phyloP scores from a whole-genome alignment of 192 early-diverging fungal species.

The Diversispora epigaea region DNA sequence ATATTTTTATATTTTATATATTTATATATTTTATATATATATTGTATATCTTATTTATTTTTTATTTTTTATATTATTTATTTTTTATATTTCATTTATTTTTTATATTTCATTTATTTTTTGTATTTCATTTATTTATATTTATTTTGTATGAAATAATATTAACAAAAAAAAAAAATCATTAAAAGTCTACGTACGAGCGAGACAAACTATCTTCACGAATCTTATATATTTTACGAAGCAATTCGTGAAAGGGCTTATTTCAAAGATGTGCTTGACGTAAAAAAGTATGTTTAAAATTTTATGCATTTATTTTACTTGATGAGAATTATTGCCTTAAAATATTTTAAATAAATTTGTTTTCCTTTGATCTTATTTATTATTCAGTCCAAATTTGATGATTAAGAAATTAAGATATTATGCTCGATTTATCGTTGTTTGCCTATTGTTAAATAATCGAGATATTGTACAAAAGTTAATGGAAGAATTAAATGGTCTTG shows the following conservation, averaged over 20 bases:
- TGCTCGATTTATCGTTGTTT: constrained; percentile 96
- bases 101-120: too few relatives aligned
- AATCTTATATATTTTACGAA: constrained; percentile 94
- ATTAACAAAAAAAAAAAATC: too few relatives aligned
- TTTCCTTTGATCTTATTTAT: not conserved
- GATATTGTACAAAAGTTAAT: constrained; percentile 79
- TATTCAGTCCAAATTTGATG: constrained; percentile 76
- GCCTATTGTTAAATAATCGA: constrained; percentile 79
- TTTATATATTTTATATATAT: too few relatives aligned
- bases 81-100: too few relatives aligned
- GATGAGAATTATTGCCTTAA: constrained; percentile 9
- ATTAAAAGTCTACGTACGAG: constrained; percentile 76
- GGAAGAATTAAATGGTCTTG: constrained; percentile 77
- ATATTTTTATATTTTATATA: not conserved
- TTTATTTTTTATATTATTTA: too few relatives aligned
- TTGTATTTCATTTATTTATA: too few relatives aligned
- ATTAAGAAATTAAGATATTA: constrained; percentile 98
- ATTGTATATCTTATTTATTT: not conserved
- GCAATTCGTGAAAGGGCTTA: constrained; percentile 93
- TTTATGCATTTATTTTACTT: not conserved
- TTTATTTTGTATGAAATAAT: too few relatives aligned
- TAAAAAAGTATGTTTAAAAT: constrained; percentile 68
- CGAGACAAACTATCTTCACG: constrained; percentile 94
- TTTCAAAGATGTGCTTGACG: constrained; percentile 91
- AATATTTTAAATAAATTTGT: not conserved